phyloP scores from a whole-genome alignment of 345 rosid species.

The Populus davidiana region DNA sequence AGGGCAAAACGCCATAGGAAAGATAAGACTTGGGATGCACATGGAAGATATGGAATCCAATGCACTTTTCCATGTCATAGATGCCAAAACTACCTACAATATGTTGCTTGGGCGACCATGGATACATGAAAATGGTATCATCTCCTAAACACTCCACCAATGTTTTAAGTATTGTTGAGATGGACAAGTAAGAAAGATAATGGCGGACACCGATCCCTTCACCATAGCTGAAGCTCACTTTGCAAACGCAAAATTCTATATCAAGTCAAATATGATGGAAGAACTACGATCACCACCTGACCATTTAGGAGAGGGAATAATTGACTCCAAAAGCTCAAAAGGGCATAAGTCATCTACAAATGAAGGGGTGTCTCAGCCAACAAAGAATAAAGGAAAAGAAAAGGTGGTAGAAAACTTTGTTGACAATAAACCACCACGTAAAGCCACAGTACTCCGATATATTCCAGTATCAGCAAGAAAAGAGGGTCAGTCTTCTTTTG shows the following conservation, averaged over 20 bases:
- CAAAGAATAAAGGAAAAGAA: not conserved
- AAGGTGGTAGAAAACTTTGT: not conserved
- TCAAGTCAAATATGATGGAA: not conserved
- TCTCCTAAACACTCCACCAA: conserved; percentile 5
- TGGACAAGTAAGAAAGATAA: not conserved
- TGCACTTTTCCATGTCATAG: not conserved
- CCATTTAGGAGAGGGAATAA: not conserved
- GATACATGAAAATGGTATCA: conserved; percentile 10
- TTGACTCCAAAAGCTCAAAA: not conserved
- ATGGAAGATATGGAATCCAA: not conserved
- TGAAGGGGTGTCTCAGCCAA: not conserved
- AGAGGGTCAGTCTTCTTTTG: not conserved
- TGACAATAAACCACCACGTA: not conserved
- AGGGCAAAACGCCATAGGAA: not conserved
- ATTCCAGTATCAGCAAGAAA: not conserved
- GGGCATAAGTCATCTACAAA: not conserved
- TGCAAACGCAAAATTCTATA: not conserved
- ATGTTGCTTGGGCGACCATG: not conserved
- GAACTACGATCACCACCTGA: not conserved
- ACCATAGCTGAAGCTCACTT: not conserved
- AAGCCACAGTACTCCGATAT: not conserved
- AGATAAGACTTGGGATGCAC: not conserved
- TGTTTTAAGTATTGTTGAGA: not conserved
- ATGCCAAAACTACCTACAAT: not conserved
- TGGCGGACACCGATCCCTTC: not conserved